These are phyloP conservation scores for Fusarium keratoplasticum DNA, from an alignment of 2,329 filamentous ascomycete genomes.

Conservation along the genomic window DNA sequence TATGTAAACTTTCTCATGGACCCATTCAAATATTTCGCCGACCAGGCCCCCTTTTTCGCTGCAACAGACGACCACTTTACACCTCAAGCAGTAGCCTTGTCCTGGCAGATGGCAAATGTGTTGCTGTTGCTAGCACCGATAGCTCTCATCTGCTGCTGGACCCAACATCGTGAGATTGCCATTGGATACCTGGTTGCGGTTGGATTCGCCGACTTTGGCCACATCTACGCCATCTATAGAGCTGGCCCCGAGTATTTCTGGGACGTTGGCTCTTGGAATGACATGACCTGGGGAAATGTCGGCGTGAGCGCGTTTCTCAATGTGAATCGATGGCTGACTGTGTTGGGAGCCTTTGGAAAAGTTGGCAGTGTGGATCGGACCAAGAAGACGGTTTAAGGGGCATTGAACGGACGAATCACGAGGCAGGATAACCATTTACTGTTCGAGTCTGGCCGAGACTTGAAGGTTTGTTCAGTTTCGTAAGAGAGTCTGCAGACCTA, in stretches of 20 bases:
- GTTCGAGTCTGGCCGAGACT: not conserved
- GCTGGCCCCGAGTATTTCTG: slow-evolving; percentile 8
- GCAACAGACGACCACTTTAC: not conserved
- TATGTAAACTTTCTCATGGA: slow-evolving; percentile 1
- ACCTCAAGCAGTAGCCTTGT: not conserved
- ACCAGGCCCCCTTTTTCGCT: not conserved
- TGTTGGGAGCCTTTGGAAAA: slow-evolving; percentile 1
- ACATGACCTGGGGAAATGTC: slow-evolving; percentile 10
- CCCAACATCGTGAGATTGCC: not conserved
- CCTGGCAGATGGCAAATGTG: slow-evolving; percentile 8
- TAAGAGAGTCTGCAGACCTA: not conserved
- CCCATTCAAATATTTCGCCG: slow-evolving; percentile 6
- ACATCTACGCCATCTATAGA: not conserved
- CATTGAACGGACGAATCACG: not conserved
- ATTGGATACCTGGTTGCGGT: not conserved
- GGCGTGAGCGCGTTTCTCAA: slow-evolving; percentile 17
- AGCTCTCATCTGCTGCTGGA: slow-evolving; percentile 9
- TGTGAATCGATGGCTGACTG: slow-evolving; percentile 7
- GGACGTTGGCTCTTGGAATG: not conserved
- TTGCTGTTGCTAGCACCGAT: not conserved
- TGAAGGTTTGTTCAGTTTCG: not conserved
- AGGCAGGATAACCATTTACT: not conserved
- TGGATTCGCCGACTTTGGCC: not conserved
- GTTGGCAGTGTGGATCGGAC: not conserved
- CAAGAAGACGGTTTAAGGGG: not conserved